A percentile compares a stretch with the other conserved stretches of the same genome.
Evolutionary conservation across 805 yeast genomes (phyloP).

Genomic region (Dipodascopsis tothii): DNA sequence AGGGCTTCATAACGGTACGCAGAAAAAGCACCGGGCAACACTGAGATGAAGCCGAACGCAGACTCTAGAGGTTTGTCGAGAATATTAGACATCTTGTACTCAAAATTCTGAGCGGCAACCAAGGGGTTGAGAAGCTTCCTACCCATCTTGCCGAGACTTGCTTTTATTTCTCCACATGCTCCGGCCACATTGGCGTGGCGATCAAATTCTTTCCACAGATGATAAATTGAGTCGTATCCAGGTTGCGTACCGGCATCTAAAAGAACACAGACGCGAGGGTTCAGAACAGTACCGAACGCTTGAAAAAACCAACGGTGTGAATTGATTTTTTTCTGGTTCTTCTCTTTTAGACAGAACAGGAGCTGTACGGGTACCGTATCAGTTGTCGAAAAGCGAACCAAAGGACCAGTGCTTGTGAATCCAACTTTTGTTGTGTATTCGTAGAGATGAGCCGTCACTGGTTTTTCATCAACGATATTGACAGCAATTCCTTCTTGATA

Average conservation of each 20-base stretch:
- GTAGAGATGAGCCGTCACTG: constrained; percentile 79
- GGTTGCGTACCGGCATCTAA: constrained; percentile 96
- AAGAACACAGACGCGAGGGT: constrained; percentile 75
- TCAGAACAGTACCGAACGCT: constrained; percentile 74
- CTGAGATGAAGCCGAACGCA: constrained; percentile 88
- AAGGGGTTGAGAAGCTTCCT: constrained; percentile 65
- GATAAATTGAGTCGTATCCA: constrained; percentile 71
- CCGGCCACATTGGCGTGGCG: constrained; percentile 80
- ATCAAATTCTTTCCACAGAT: constrained; percentile 81
- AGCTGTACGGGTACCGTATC: constrained; percentile 77
- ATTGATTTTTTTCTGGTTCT: constrained; percentile 81
- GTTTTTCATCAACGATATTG: constrained; percentile 72
- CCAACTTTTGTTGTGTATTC: constrained; percentile 93
- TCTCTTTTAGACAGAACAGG: constrained; percentile 82
- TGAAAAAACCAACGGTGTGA: constrained; percentile 97
- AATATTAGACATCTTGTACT: constrained; percentile 90
- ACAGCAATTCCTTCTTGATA: constrained; percentile 96
- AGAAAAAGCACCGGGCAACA: constrained; percentile 92
- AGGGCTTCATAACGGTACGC: constrained; percentile 85
- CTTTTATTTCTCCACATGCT: constrained; percentile 94
- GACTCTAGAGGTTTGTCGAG: constrained; percentile 94
- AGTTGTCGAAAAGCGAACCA: constrained; percentile 54
- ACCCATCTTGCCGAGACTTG: constrained; percentile 61
- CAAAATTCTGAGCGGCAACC: constrained; percentile 94
- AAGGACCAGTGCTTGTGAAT: constrained; percentile 55